Evolutionary conservation across 768 basidiomycete genomes (phyloP).

Genomic region (Tephrocybe sp.): DNA sequence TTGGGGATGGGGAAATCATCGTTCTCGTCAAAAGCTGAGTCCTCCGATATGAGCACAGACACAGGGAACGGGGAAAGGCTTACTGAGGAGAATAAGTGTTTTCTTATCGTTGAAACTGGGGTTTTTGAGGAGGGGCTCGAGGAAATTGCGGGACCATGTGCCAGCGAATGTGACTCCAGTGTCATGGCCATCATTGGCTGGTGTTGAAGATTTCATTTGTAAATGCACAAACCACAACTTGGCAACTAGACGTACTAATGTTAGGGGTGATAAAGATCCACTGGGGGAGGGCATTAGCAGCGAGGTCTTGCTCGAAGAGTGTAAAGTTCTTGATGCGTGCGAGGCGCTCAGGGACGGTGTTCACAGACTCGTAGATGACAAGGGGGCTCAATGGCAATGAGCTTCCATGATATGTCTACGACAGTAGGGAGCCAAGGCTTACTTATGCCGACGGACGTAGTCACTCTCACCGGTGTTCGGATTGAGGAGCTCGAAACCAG

Average conservation of each 20-base stretch:
- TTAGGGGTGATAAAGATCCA: slow-evolving; percentile 66
- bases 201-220: not conserved
- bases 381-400: slow-evolving; percentile 31
- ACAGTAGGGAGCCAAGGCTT: slow-evolving; percentile 8
- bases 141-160: slow-evolving; percentile 46
- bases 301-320: slow-evolving; percentile 56
- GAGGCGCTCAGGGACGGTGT: slow-evolving; percentile 36
- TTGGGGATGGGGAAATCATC: slow-evolving; percentile 40
- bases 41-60: not conserved
- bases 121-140: slow-evolving; percentile 48
- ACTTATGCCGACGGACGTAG: slow-evolving; percentile 30
- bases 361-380: slow-evolving; percentile 49
- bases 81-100: slow-evolving; percentile 53
- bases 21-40: slow-evolving; percentile 53
- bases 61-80: not conserved
- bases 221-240: not conserved
- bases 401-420: too few species aligned
- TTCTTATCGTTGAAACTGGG: slow-evolving; percentile 47
- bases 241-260: slow-evolving; percentile 25
- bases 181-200: slow-evolving; percentile 55
- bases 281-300: slow-evolving; percentile 47
- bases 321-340: slow-evolving; percentile 56
- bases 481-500: slow-evolving; percentile 31
- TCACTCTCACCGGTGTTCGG: slow-evolving; percentile 20
- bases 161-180: slow-evolving; percentile 47